Conservation (phyloP, 768 basidiomycete genomes). For the Lactarius vividus region DNA sequence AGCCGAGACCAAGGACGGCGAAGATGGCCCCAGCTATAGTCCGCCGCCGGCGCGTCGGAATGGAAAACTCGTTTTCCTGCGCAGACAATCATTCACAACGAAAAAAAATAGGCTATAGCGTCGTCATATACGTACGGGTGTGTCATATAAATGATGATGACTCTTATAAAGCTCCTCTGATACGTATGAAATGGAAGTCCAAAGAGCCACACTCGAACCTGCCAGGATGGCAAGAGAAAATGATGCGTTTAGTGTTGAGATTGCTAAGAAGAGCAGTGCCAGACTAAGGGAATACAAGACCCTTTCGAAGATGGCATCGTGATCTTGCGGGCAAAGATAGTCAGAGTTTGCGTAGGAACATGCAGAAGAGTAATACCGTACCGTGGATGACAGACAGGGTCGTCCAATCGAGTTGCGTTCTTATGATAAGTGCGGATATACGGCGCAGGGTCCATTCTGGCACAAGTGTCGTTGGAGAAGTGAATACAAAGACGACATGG, state of each 20-base stretch:
- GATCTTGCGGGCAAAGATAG: constrained; percentile 30
- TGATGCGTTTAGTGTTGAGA: constrained; percentile 17
- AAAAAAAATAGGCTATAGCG: background rate
- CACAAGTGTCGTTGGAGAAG: constrained; percentile 11
- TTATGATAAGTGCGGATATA: constrained; percentile 19
- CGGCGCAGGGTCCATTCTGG: constrained; percentile 31
- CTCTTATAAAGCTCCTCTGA: constrained; percentile 26
- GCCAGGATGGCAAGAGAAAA: constrained; percentile 24
- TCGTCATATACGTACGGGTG: background rate
- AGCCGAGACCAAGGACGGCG: constrained; percentile 16
- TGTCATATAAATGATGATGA: constrained; percentile 21
- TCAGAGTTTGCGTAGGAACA: constrained; percentile 3
- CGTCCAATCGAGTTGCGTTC: constrained; percentile 15
- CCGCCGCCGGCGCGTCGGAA: constrained; percentile 19
- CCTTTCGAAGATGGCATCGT: constrained; percentile 33
- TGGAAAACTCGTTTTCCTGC: constrained; percentile 14
- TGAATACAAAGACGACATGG: constrained; percentile 16
- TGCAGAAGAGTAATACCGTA: constrained; percentile 1
- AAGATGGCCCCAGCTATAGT: constrained; percentile 14
- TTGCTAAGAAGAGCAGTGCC: constrained; percentile 28
- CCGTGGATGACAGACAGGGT: constrained; percentile 21
- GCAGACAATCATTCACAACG: constrained; percentile 1
- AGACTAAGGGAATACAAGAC: constrained; percentile 30
- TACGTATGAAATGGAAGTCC: constrained; percentile 28
- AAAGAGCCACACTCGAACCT: constrained; percentile 30